These are phyloP conservation scores for Eutypella sp. DNA, from an alignment of 2,329 filamentous ascomycete genomes.

Conservation along the genomic window DNA sequence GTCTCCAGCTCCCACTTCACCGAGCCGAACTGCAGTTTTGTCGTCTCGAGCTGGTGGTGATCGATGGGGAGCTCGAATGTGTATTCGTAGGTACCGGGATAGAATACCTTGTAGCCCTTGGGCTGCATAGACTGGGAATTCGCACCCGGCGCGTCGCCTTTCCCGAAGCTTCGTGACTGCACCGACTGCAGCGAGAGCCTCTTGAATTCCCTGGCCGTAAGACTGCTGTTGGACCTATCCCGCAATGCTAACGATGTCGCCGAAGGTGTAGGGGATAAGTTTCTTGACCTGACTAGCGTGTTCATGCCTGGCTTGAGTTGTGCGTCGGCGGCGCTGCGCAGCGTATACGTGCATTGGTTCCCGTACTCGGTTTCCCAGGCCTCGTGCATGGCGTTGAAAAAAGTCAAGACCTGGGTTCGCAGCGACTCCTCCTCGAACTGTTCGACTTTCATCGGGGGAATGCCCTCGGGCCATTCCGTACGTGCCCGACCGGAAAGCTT, in stretches of 20 bases:
- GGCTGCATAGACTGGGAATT: conserved; percentile 53
- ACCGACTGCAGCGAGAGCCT: conserved; percentile 74
- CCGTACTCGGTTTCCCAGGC: conserved; percentile 58
- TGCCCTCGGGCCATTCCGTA: conserved; percentile 96
- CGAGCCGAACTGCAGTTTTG: conserved; percentile 77
- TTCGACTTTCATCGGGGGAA: conserved; percentile 80
- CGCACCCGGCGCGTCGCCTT: conserved; percentile 56
- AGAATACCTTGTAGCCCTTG: conserved; percentile 83
- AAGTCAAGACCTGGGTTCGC: conserved; percentile 83
- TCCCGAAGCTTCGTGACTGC: conserved; percentile 79
- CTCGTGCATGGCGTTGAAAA: conserved; percentile 76
- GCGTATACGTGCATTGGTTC: conserved; percentile 54
- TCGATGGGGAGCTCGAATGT: conserved; percentile 86
- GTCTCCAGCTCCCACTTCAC: conserved; percentile 88
- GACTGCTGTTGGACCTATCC: conserved; percentile 22
- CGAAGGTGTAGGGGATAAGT: conserved; percentile 22
- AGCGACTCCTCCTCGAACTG: conserved; percentile 80
- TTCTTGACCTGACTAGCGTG: background rate
- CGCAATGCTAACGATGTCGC: conserved; percentile 28
- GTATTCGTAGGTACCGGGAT: conserved; percentile 63
- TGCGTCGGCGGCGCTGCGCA: conserved; percentile 36
- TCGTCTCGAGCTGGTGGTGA: conserved; percentile 82
- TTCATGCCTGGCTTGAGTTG: conserved; percentile 26
- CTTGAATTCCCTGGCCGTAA: conserved; percentile 52
- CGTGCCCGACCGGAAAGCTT: conserved; percentile 80